Conservation (phyloP, 169 alveolate genomes). For the Blepharisma undulans region DNA sequence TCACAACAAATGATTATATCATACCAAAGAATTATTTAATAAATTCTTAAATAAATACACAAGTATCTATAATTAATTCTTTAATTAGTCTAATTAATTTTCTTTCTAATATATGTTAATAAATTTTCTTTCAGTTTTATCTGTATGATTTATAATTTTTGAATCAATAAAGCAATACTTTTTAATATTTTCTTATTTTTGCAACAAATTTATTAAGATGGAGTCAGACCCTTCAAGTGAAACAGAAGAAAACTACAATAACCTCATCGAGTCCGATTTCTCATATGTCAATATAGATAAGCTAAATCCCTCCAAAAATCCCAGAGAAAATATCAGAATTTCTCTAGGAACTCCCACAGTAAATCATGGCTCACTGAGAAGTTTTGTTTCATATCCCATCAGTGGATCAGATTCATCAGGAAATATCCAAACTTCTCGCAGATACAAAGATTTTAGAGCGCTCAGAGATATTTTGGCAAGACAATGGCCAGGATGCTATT, state of each 20-base stretch:
- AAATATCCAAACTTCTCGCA: background rate
- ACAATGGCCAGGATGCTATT: slow-evolving; percentile 32
- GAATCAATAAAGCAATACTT: too few species aligned
- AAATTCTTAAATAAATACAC: too few species aligned
- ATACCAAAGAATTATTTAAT: too few species aligned
- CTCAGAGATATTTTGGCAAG: background rate
- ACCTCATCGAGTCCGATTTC: background rate
- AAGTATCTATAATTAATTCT: too few species aligned
- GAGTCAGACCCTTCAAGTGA: background rate
- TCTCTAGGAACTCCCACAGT: background rate
- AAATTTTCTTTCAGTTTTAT: too few species aligned
- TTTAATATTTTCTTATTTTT: too few species aligned
- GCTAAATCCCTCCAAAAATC: background rate
- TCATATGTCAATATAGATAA: background rate
- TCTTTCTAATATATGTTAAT: too few species aligned
- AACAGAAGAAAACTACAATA: background rate
- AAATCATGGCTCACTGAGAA: slow-evolving; percentile 5
- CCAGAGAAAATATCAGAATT: background rate
- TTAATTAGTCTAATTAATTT: too few species aligned
- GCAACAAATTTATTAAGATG: background rate
- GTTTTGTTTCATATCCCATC: background rate
- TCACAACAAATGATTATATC: too few species aligned
- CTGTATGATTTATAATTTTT: too few species aligned
- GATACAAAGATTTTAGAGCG: slow-evolving; percentile 15
- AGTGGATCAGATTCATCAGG: slow-evolving; percentile 1